Conservation (phyloP, 352 stramenopile genomes). For the Globisporangium paddicum region DNA sequence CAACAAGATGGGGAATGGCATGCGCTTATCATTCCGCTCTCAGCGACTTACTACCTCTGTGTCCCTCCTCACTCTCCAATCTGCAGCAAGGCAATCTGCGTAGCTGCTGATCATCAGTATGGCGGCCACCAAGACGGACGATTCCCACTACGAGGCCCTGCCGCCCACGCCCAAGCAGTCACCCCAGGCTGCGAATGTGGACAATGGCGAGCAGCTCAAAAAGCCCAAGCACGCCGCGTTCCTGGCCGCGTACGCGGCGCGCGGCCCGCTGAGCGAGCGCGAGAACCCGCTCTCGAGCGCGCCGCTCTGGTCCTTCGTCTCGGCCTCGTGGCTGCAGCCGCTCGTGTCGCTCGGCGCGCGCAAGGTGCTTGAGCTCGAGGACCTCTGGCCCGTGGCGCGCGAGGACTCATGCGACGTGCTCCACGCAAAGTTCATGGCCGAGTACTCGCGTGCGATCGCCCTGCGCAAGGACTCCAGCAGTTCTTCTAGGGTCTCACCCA, state of each 20-base stretch:
- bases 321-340: conserved; percentile 26
- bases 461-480: neutral
- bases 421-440: conserved; percentile 4
- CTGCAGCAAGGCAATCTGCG: neutral
- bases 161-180: conserved; percentile 1
- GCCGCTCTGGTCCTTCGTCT: conserved; percentile 24
- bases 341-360: conserved; percentile 29
- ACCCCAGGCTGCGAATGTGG: neutral
- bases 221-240: neutral
- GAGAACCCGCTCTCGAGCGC: conserved; percentile 23
- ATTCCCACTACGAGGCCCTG: neutral
- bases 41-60: no score
- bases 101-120: neutral
- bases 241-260: conserved; percentile 3
- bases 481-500: neutral
- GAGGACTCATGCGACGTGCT: conserved; percentile 10
- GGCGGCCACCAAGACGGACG: neutral
- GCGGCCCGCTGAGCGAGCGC: conserved; percentile 16
- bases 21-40: no score
- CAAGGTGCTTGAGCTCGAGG: conserved; percentile 9
- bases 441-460: neutral
- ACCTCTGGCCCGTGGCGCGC: conserved; percentile 7
- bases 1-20: no score
- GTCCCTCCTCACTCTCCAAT: no score
- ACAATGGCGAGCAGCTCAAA: no score